Percentiles rank a stretch among this genome's conserved stretches.
phyloP scores from a whole-genome alignment of 2,329 filamentous ascomycete genomes.

The Fusarium heterosporum region DNA sequence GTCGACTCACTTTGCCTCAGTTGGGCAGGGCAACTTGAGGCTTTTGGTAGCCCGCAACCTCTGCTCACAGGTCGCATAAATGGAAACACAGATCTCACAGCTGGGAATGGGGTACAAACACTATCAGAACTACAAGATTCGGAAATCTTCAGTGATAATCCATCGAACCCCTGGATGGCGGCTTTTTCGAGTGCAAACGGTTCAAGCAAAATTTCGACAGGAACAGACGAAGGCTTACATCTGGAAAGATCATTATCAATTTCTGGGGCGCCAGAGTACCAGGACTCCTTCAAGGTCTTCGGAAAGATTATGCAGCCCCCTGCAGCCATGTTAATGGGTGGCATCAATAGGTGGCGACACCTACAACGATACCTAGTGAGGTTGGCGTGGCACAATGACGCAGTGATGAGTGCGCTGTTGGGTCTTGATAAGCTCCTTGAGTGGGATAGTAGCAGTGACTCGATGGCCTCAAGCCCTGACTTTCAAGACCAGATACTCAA shows the following conservation, averaged over 20 bases:
- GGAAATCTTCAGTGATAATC: background rate
- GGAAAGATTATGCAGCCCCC: constrained; percentile 10
- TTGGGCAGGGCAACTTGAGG: background rate
- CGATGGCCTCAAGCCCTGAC: accelerated
- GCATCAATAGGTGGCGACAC: constrained; percentile 7
- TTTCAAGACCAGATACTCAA: background rate
- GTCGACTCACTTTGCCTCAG: background rate
- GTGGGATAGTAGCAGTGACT: background rate
- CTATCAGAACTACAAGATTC: background rate
- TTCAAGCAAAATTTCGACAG: background rate
- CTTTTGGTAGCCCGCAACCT: background rate
- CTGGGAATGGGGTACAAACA: accelerated
- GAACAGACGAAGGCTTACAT: background rate
- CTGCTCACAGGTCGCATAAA: accelerated
- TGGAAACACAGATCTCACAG: accelerated
- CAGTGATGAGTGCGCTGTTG: background rate
- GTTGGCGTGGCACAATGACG: background rate
- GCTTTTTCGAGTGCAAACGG: background rate
- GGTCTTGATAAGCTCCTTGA: background rate
- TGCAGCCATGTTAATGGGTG: constrained; percentile 8
- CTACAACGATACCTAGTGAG: background rate
- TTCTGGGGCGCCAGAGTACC: background rate
- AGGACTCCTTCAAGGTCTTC: background rate
- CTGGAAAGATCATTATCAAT: accelerated
- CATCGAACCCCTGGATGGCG: background rate